Evolutionary conservation across 495 filamentous ascomycete genomes (phyloP).

Genomic region (Podospora pseudocomata): DNA sequence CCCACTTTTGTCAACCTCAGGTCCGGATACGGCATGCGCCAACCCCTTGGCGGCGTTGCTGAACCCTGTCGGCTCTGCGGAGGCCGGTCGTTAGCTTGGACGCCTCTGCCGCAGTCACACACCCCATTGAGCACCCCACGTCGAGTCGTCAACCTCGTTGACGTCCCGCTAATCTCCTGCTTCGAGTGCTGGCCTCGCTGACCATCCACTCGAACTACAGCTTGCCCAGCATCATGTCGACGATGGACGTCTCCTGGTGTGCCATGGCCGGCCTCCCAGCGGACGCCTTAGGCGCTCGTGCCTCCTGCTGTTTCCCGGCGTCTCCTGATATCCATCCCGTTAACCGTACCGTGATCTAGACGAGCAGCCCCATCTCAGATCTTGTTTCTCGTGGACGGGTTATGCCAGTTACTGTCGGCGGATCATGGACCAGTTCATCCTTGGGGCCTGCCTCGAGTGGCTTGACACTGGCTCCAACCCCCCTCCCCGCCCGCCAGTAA

Average conservation of each 20-base stretch:
- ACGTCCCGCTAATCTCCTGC: constrained; percentile 6
- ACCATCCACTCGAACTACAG: constrained; percentile 1
- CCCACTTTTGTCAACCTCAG: not conserved
- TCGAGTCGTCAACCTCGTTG: constrained; percentile 12
- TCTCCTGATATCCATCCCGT: not conserved
- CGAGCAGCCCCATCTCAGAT: not conserved
- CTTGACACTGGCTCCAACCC: not conserved
- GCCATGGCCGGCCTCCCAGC: not conserved
- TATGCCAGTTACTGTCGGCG: not conserved
- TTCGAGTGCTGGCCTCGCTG: not conserved
- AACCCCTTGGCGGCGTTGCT: not conserved
- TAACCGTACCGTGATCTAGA: not conserved
- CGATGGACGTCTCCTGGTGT: not conserved
- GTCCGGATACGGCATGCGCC: not conserved
- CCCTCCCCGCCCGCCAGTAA: not conserved
- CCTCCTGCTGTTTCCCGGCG: not conserved
- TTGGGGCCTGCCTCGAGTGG: constrained; percentile 5
- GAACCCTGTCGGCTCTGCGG: constrained; percentile 16
- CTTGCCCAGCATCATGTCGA: constrained; percentile 12
- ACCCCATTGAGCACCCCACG: constrained; percentile 10
- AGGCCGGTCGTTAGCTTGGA: constrained; percentile 3
- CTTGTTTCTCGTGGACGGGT: not conserved
- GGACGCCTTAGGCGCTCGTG: not conserved
- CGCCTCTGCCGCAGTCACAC: constrained; percentile 16
- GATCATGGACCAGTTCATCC: constrained; percentile 8